phyloP scores from a whole-genome alignment of 169 alveolate species.

The Plasmodium vivax region DNA sequence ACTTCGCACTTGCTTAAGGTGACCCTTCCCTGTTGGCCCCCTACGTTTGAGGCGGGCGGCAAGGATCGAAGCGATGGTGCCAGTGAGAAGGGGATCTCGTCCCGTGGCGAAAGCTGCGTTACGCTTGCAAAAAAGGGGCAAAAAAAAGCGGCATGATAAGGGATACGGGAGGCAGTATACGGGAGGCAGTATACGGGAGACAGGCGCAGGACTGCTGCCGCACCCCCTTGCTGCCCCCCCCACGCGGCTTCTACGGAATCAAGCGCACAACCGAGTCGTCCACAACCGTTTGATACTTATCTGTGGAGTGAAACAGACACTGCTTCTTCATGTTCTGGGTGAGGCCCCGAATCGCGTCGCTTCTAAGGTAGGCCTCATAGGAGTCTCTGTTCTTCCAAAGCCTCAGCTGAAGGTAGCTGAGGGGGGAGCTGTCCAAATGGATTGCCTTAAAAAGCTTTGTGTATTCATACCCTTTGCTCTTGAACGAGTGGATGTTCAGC shows the following conservation, averaged over 20 bases:
- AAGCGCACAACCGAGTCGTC: conserved; percentile 62
- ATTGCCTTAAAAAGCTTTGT: conserved; percentile 82
- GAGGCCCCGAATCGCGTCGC: background rate
- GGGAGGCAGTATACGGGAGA: background rate
- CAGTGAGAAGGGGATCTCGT: background rate
- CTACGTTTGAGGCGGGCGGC: background rate
- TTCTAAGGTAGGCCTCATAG: conserved; percentile 16
- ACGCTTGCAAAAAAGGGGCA: background rate
- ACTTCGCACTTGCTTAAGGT: too few relatives aligned
- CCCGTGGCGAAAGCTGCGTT: background rate
- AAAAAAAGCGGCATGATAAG: background rate
- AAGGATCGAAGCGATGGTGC: background rate
- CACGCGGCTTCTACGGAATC: conserved; percentile 38
- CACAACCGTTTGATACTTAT: conserved; percentile 28
- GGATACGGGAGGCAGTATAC: background rate
- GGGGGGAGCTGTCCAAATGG: conserved; percentile 74
- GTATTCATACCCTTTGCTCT: conserved; percentile 80
- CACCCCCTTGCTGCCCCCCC: background rate
- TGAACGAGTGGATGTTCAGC: conserved; percentile 75
- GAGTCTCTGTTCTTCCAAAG: conserved; percentile 17
- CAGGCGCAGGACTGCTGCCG: background rate
- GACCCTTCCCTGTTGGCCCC: background rate
- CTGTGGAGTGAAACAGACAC: conserved; percentile 17
- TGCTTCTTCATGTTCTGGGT: conserved; percentile 2
- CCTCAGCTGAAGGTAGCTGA: conserved; percentile 80